phyloP scores from a whole-genome alignment of 306 rosid genomes.

The Senna tora region DNA sequence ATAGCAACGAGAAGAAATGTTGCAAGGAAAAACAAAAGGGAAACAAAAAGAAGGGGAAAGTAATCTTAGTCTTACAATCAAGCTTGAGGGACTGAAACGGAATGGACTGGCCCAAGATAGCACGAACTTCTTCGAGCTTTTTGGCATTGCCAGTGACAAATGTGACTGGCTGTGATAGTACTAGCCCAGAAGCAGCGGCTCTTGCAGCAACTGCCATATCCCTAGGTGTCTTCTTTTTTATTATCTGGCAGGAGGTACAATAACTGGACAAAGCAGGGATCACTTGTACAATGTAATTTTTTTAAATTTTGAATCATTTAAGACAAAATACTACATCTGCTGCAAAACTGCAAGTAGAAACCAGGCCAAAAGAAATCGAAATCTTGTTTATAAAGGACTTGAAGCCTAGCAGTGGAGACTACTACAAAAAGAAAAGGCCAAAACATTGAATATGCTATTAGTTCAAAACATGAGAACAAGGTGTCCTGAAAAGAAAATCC shows the following conservation, averaged over 20 bases:
- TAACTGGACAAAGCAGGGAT: slow-evolving; percentile 23
- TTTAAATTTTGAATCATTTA: background rate
- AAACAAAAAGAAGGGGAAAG: background rate
- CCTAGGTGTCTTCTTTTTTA: background rate
- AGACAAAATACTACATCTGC: background rate
- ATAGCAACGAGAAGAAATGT: background rate
- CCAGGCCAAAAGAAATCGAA: background rate
- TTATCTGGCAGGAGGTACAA: slow-evolving; percentile 19
- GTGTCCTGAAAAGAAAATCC: background rate
- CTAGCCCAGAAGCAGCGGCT: slow-evolving; percentile 50
- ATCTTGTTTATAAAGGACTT: background rate
- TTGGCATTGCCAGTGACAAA: slow-evolving; percentile 96
- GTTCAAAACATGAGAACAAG: background rate
- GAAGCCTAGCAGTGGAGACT: background rate
- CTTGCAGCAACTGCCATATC: slow-evolving; percentile 60
- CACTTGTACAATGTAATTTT: background rate
- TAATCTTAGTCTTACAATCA: slow-evolving; percentile 53
- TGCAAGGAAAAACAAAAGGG: background rate
- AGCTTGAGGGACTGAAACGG: slow-evolving; percentile 92
- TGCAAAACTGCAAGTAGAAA: background rate
- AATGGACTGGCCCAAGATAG: slow-evolving; percentile 82
- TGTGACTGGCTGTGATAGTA: slow-evolving; percentile 86
- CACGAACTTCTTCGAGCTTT: slow-evolving; percentile 98
- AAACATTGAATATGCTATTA: background rate
- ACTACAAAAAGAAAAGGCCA: background rate